Evolutionary conservation across 164 flowering plant genomes (phyloP), one percentile per base, ranked within the genome.

Genomic region (Platanus orientalis): DNA sequence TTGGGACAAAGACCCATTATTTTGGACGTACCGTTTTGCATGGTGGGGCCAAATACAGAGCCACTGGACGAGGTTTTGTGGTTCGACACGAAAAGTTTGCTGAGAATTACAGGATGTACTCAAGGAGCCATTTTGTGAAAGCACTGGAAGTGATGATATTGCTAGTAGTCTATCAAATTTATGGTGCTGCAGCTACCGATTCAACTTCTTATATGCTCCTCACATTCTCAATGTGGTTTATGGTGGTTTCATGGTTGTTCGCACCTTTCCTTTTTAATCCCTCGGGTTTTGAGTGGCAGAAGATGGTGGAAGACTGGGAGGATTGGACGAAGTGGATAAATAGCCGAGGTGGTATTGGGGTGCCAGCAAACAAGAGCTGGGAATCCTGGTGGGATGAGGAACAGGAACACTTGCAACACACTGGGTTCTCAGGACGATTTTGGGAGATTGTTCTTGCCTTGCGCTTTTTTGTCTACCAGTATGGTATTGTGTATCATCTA

Each of bases 351-450:
- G 98, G 99, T 49, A 86, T 95, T 67, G 97, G 97, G 56, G 96
- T 90, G 28, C 96, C 94, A 0, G 89, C 96, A 69, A 75, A 34
- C 75, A 90, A 92, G 78, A 92, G 98, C 74, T 95, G 98, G 99
- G 97, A 95, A 69, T 92, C 98, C 4, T 95, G 99, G 99, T 95
- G 99, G 99, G 90, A 84, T 5, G 98, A 95, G 67, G 99, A 92
- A 69, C 99, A 95, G 52, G 98, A 88, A 69, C 99, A 95, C 69
- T 76, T 95, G 57, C 79, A 73, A 54, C 45, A 61, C 75, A 84
- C 97, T 25, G 98, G 98, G 10, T 59, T 83, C 30, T 17, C 55
- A 6, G 99, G 98, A 52, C 79, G 83, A 44, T 70, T 92, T 50
- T 80, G 81, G 81, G 99, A 95, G 74, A 74, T 89, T 50, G 44